phyloP scores from a whole-genome alignment of 257 asterid genomes.

The Rehmannia glutinosa region DNA sequence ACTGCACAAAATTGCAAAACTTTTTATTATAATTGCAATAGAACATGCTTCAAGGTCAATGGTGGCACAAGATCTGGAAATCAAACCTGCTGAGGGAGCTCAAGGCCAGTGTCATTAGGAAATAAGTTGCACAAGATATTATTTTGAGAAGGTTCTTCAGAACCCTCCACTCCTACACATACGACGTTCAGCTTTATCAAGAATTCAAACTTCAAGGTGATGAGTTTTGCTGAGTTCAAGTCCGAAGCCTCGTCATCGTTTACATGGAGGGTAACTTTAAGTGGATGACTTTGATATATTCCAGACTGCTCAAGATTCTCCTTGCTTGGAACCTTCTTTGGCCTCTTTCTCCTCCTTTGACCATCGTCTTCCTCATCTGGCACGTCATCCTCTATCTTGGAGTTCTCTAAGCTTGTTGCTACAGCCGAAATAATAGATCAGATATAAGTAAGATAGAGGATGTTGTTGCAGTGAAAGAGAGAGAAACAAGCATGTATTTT shows the following conservation, averaged over 20 bases:
- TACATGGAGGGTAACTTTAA: slow-evolving; percentile 71
- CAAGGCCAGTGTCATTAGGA: slow-evolving; percentile 94
- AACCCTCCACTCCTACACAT: slow-evolving; percentile 85
- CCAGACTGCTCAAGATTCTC: slow-evolving; percentile 83
- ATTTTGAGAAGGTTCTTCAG: slow-evolving; percentile 53
- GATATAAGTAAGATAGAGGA: neutral
- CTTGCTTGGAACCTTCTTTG: slow-evolving; percentile 79
- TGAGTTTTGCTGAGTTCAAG: slow-evolving; percentile 46
- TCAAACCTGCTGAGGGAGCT: slow-evolving; percentile 93
- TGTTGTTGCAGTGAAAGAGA: too few species aligned
- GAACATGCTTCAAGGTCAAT: slow-evolving; percentile 20
- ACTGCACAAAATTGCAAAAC: slow-evolving; percentile 44
- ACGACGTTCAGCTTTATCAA: slow-evolving; percentile 66
- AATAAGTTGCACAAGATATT: slow-evolving; percentile 84
- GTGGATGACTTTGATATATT: slow-evolving; percentile 86
- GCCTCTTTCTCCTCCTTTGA: slow-evolving; percentile 88
- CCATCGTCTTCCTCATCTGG: slow-evolving; percentile 96
- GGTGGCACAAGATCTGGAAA: slow-evolving; percentile 13
- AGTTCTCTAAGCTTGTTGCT: slow-evolving; percentile 57
- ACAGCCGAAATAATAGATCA: slow-evolving; percentile 29
- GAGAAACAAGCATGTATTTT: too few species aligned
- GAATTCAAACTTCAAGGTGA: slow-evolving; percentile 82
- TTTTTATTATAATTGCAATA: slow-evolving; percentile 18
- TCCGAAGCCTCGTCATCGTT: slow-evolving; percentile 56
- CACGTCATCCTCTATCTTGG: slow-evolving; percentile 72